These are phyloP conservation scores for Curvularia spicifera DNA, from an alignment of 2,329 filamentous ascomycete genomes.

Conservation along the genomic window DNA sequence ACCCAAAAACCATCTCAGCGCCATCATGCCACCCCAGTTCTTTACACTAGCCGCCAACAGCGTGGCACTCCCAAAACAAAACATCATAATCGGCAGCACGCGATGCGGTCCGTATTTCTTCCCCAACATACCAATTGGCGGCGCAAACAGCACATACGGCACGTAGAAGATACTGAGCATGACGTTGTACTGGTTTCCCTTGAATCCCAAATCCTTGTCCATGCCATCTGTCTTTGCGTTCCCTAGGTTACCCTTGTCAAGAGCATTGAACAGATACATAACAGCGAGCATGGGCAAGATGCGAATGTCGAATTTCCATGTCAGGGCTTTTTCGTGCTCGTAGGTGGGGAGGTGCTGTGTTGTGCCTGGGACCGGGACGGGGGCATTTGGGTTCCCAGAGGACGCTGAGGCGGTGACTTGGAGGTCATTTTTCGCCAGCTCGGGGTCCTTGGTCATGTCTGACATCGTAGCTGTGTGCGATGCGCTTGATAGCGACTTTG, in stretches of 20 bases:
- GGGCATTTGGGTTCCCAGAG: slow-evolving; percentile 28
- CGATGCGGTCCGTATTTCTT: slow-evolving; percentile 70
- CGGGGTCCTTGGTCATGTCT: slow-evolving; percentile 30
- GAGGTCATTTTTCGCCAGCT: slow-evolving; percentile 40
- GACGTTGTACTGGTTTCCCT: slow-evolving; percentile 69
- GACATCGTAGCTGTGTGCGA: slow-evolving; percentile 28
- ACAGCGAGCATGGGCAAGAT: slow-evolving; percentile 65
- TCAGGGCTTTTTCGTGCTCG: slow-evolving; percentile 52
- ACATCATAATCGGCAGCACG: slow-evolving; percentile 72
- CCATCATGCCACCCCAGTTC: slow-evolving; percentile 71
- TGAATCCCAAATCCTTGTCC: slow-evolving; percentile 64
- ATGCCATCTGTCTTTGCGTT: slow-evolving; percentile 56
- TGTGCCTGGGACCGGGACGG: slow-evolving; percentile 36
- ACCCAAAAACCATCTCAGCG: slow-evolving; percentile 72
- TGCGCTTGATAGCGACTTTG: not conserved
- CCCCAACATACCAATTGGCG: slow-evolving; percentile 69
- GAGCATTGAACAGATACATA: slow-evolving; percentile 64
- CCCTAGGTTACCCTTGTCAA: slow-evolving; percentile 46
- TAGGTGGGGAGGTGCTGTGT: slow-evolving; percentile 44
- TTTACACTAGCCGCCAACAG: slow-evolving; percentile 62
- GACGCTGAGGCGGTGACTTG: slow-evolving; percentile 36
- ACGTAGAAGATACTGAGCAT: slow-evolving; percentile 75
- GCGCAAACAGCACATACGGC: slow-evolving; percentile 74
- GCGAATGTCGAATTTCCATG: slow-evolving; percentile 61
- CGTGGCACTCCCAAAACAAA: slow-evolving; percentile 70